Conservation (phyloP, 768 basidiomycete genomes). For the Ramaria rubella region DNA sequence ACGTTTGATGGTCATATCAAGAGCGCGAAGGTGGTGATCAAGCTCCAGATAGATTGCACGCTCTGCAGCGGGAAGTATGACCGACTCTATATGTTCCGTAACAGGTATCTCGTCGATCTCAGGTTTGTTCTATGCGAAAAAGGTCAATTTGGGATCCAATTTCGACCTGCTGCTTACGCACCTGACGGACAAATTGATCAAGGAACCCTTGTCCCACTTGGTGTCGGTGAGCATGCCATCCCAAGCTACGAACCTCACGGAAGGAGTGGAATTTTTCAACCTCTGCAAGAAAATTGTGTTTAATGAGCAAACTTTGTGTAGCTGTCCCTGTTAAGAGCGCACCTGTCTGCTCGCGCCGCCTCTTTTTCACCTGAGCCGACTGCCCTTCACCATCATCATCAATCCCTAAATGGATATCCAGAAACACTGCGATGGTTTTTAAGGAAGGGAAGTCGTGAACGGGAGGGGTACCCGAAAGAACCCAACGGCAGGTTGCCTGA, state of each 20-base stretch:
- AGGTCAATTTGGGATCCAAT: not conserved
- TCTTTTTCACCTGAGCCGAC: conserved; percentile 70
- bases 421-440: conserved; percentile 84
- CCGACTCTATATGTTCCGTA: conserved; percentile 51
- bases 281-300: no score
- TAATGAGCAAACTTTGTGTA: not conserved
- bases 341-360: conserved; percentile 81
- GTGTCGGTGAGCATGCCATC: conserved; percentile 90
- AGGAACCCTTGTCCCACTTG: conserved; percentile 76
- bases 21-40: conserved; percentile 83
- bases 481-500: conserved; percentile 80
- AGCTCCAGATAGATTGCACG: conserved; percentile 92
- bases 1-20: conserved; percentile 72
- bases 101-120: conserved; percentile 96
- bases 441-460: conserved; percentile 85
- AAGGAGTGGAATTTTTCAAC: conserved; percentile 95
- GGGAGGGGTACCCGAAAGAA: conserved; percentile 94
- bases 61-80: conserved; percentile 85
- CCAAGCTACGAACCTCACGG: conserved; percentile 85
- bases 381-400: conserved; percentile 82
- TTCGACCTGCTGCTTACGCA: conserved; percentile 27
- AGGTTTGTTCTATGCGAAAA: conserved; percentile 66
- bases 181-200: conserved; percentile 80
- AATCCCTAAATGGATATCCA: conserved; percentile 86
- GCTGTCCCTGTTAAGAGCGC: conserved; percentile 13